Base-by-base conservation (phyloP, 192 early-diverging fungal species). In the Irineochytrium annulatum region DNA sequence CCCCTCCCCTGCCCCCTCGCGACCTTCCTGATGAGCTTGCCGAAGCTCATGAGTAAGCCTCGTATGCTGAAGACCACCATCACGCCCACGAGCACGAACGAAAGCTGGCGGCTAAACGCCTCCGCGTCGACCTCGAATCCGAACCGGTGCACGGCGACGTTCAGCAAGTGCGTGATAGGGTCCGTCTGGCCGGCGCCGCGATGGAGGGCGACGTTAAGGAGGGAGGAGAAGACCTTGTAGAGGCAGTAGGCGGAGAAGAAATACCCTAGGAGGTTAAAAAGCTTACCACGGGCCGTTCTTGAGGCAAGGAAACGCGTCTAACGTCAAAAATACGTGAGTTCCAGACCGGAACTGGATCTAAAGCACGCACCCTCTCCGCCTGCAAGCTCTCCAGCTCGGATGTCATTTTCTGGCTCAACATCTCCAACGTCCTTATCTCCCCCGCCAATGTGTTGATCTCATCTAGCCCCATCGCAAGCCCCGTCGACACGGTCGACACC, bases 51-150 rank as follows among this genome's bases (percentile, higher is more conserved):
- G 27, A 98, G 74, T 53, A 96, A 79, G 0, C 92, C 89, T 27
- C 95, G 87, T 32, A 96, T 86, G n/a, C 90, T 89, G 1, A 86
- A 79, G 33, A 94, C 76, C 17, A 98, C 91, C 81, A 98, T 85
- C 16, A 94, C 65, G 26, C 93, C 93, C 43, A 95, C 87, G 71
- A 96, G 85, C 56, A 88, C 82, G 65, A 96, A 96, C 48, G 91
- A 93, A 30, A 95, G 76, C 63, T 96, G 92, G 69, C 92, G 90
- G 19, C 92, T 90, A 87, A 89, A 93, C 34, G 89, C 87, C 32
- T 74, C 80, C 20, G 90, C 72, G 62, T 94, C 91, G 56, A 97
- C 24, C 1, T 28, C 34, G 43, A 65, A 19, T 34, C 67, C 59
- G 28, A 86, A 69, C 35, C 86, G 77, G 4, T 83, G 79, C 8